Evolutionary conservation across 371 early-diverging fungal species (phyloP).

Genomic region (Lichtheimia corymbifera): DNA sequence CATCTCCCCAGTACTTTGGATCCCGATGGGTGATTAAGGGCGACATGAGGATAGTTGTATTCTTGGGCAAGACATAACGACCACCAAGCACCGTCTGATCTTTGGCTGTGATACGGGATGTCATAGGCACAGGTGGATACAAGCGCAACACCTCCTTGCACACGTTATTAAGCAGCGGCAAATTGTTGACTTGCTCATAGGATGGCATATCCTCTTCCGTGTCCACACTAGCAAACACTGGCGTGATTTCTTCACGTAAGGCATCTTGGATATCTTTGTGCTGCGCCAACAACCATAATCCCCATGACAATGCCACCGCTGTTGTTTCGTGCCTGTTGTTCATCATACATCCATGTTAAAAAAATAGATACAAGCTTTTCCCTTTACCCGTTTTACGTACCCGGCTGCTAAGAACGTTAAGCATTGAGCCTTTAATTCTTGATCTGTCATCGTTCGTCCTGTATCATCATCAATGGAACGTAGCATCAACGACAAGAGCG

Average conservation of each 20-base stretch:
- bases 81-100: conserved; percentile 41
- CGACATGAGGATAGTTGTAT: conserved; percentile 44
- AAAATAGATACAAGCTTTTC: neutral
- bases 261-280: conserved; percentile 45
- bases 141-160: conserved; percentile 54
- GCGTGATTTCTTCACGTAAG: conserved; percentile 43
- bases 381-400: conserved; percentile 18
- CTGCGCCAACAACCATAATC: conserved; percentile 52
- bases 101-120: conserved; percentile 39
- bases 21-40: conserved; percentile 50
- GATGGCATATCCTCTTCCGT: conserved; percentile 24
- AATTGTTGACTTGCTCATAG: conserved; percentile 46
- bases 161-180: conserved; percentile 52
- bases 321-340: conserved; percentile 53
- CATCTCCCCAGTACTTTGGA: conserved; percentile 63
- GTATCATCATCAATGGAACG: conserved; percentile 34
- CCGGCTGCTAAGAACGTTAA: conserved; percentile 39
- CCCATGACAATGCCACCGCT: conserved; percentile 54
- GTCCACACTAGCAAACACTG: conserved; percentile 15
- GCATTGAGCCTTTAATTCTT: conserved; percentile 26
- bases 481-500: conserved; percentile 36
- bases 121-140: conserved; percentile 55
- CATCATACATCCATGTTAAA: neutral
- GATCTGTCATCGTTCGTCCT: conserved; percentile 28
- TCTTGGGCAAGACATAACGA: conserved; percentile 53